These are phyloP conservation scores for Zychaea mexicana DNA, from an alignment of 371 early-diverging fungal genomes.

Conservation along the genomic window DNA sequence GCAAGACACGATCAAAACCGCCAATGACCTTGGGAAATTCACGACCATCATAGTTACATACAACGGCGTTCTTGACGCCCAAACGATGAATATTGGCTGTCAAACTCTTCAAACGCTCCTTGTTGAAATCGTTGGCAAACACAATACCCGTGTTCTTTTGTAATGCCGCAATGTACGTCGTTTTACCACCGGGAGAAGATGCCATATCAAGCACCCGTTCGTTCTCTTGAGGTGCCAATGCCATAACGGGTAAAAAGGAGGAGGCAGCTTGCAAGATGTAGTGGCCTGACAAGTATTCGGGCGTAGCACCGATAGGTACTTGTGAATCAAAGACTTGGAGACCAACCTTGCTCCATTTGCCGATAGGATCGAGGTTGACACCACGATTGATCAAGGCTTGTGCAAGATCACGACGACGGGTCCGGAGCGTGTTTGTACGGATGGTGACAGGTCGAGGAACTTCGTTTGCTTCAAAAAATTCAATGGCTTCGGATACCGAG, in stretches of 20 bases:
- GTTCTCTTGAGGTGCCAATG: constrained; percentile 92
- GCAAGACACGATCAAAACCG: constrained; percentile 96
- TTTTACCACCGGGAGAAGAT: constrained; percentile 99
- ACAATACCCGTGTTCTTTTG: constrained; percentile 98
- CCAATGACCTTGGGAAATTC: constrained; percentile 95
- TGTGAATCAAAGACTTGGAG: constrained; percentile 90
- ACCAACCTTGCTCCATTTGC: constrained; percentile 94
- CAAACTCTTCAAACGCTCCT: constrained; percentile 90
- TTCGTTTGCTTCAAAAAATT: constrained; percentile 99
- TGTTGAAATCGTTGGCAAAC: constrained; percentile 97
- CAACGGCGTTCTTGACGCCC: constrained; percentile 93
- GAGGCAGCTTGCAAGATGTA: constrained; percentile 99
- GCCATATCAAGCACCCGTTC: constrained; percentile 99
- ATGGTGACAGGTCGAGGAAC: constrained; percentile 97
- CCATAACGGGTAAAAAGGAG: constrained; percentile 98
- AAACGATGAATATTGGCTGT: constrained; percentile 96
- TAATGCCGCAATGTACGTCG: constrained; percentile 94
- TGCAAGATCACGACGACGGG: constrained; percentile 93
- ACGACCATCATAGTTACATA: constrained; percentile 97
- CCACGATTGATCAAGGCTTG: constrained; percentile 96
- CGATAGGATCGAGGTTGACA: constrained; percentile 97
- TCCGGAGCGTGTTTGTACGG: constrained; percentile 96
- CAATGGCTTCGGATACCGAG: constrained; percentile 89
- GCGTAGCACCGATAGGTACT: constrained; percentile 96
- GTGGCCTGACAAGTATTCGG: constrained; percentile 99